Conservation (phyloP, 305 asterid genomes). For the Stenogyne calaminthoides region DNA sequence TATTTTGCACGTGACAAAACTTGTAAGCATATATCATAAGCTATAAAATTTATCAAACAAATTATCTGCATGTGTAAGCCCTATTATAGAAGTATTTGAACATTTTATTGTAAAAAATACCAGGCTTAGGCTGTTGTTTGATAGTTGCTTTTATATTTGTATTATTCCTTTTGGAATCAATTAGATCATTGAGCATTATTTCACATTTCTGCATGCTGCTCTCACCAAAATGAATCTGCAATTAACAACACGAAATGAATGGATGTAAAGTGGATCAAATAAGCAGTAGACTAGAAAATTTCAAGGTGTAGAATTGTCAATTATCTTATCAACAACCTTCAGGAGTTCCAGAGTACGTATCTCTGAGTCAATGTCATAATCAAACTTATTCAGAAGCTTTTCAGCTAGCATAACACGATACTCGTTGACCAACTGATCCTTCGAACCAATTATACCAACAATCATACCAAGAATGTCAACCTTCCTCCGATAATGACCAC, state of each 20-base stretch:
- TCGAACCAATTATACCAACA: slow-evolving; percentile 94
- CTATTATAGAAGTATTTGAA: slow-evolving; percentile 20
- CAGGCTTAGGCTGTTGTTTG: slow-evolving; percentile 63
- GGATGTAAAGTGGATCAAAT: slow-evolving; percentile 26
- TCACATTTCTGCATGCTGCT: slow-evolving; percentile 97
- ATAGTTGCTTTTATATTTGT: slow-evolving; percentile 82
- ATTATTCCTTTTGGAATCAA: slow-evolving; percentile 91
- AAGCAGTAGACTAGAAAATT: slow-evolving; percentile 1
- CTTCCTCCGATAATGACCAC: slow-evolving; percentile 79
- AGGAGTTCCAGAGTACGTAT: slow-evolving; percentile 93
- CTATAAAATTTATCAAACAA: slow-evolving; percentile 6
- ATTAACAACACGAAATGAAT: slow-evolving; percentile 28
- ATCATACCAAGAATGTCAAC: slow-evolving; percentile 96
- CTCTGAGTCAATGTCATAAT: slow-evolving; percentile 94
- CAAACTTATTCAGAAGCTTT: slow-evolving; percentile 90
- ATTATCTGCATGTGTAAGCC: slow-evolving; percentile 18
- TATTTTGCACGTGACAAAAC: slow-evolving; percentile 28
- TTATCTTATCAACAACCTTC: slow-evolving; percentile 57
- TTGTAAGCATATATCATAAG: slow-evolving; percentile 20
- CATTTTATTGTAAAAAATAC: slow-evolving; percentile 34
- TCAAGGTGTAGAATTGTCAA: slow-evolving; percentile 32
- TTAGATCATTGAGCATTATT: slow-evolving; percentile 97
- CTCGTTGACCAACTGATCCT: slow-evolving; percentile 96
- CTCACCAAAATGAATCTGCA: slow-evolving; percentile 98
- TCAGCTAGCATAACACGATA: slow-evolving; percentile 99